Evolutionary conservation across 345 rosid genomes (phyloP).

Genomic region (Abelmoschus esculentus): DNA sequence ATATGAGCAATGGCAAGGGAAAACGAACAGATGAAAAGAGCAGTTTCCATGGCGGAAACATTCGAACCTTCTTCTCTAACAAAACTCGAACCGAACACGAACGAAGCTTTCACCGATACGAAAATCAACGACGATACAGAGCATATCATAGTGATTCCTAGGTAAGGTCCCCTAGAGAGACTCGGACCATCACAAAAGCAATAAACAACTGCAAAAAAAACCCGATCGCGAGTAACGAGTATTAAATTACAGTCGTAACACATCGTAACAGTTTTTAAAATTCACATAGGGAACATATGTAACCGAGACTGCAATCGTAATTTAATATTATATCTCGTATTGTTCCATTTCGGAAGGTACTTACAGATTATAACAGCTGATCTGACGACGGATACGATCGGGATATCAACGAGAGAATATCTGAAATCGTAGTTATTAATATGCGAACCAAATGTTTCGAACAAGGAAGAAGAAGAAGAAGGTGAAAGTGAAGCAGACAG

Average conservation of each 20-base stretch:
- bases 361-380: slow-evolving; percentile 83
- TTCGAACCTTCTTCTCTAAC: slow-evolving; percentile 31
- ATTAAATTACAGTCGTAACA: no score
- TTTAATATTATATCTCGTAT: no score
- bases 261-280: no score
- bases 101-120: slow-evolving; percentile 72
- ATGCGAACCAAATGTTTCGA: slow-evolving; percentile 20
- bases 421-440: slow-evolving; percentile 38
- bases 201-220: slow-evolving; percentile 50
- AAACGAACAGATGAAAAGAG: slow-evolving; percentile 59
- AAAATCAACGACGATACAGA: slow-evolving; percentile 60
- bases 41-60: slow-evolving; percentile 54
- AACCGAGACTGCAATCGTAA: no score
- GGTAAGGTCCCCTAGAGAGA: slow-evolving; percentile 67
- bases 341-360: no score
- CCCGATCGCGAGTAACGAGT: no score
- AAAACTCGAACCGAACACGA: slow-evolving; percentile 41
- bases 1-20: slow-evolving; percentile 65
- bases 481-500: slow-evolving; percentile 53
- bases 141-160: slow-evolving; percentile 61
- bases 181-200: slow-evolving; percentile 82
- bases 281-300: no score
- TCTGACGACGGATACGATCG: slow-evolving; percentile 65
- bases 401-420: slow-evolving; percentile 76
- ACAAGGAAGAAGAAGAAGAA: slow-evolving; percentile 29